Evolutionary conservation across 768 basidiomycete genomes (phyloP).

Genomic region (Rhizopogon vinicolor): DNA sequence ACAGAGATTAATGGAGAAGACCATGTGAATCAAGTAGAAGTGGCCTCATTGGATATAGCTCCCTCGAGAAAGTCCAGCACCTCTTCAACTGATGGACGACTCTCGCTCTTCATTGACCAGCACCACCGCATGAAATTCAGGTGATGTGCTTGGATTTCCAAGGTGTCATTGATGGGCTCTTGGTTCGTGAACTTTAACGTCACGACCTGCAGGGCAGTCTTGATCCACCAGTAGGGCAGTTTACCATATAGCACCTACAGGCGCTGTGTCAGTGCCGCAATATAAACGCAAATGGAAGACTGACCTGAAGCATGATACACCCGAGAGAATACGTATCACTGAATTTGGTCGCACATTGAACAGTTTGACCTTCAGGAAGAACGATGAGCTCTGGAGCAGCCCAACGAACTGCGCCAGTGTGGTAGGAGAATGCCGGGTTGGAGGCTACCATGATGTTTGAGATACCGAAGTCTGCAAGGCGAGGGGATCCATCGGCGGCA

Average conservation of each 20-base stretch:
- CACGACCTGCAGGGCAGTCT: constrained; percentile 19
- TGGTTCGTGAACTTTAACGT: constrained; percentile 12
- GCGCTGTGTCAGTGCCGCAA: background rate
- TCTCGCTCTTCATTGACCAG: constrained; percentile 22
- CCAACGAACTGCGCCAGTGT: constrained; percentile 34
- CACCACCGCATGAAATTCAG: constrained; percentile 39
- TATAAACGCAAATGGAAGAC: constrained; percentile 20
- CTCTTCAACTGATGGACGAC: constrained; percentile 4
- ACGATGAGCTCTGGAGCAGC: constrained; percentile 34
- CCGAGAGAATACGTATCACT: constrained; percentile 45
- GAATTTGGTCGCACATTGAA: constrained; percentile 5
- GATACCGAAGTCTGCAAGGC: constrained; percentile 41
- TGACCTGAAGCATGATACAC: constrained; percentile 26
- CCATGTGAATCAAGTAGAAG: too few species aligned
- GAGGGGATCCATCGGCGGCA: constrained; percentile 31
- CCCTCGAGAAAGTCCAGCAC: background rate
- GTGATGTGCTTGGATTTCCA: constrained; percentile 31
- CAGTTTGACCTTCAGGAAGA: background rate
- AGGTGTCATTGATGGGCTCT: constrained; percentile 8
- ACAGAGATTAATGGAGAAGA: too few species aligned
- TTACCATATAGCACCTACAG: constrained; percentile 18
- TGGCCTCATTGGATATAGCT: background rate
- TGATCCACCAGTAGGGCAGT: constrained; percentile 19
- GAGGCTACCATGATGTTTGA: constrained; percentile 28
- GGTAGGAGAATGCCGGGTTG: constrained; percentile 20